Percentiles rank a stretch among this genome's conserved stretches.
phyloP scores from a whole-genome alignment of 306 rosid genomes.

The Lathyrus tuberosus region DNA sequence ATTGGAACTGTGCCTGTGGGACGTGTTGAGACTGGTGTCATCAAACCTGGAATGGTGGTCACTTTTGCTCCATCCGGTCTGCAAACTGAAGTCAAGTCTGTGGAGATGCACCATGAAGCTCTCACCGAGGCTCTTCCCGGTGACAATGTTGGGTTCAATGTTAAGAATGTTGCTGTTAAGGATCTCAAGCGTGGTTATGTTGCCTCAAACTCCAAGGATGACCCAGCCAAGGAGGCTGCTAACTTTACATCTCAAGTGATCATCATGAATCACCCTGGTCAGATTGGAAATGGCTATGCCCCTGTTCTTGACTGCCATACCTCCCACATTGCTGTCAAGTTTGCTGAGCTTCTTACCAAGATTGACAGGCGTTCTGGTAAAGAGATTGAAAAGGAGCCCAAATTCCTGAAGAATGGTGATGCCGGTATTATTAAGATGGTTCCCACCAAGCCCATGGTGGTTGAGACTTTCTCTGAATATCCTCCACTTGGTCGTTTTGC shows the following conservation, averaged over 20 bases:
- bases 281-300: conserved; percentile 88
- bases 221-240: conserved; percentile 94
- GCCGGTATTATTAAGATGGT: conserved; percentile 86
- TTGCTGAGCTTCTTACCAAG: conserved; percentile 75
- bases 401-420: conserved; percentile 89
- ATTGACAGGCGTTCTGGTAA: conserved; percentile 92
- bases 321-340: conserved; percentile 87
- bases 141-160: conserved; percentile 91
- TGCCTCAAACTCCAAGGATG: conserved; percentile 92
- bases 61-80: conserved; percentile 78
- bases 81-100: conserved; percentile 84
- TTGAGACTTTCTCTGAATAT: conserved; percentile 78
- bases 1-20: conserved; percentile 97
- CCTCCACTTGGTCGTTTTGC: conserved; percentile 94
- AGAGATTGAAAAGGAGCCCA: conserved; percentile 89
- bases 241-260: conserved; percentile 84
- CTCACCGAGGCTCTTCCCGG: conserved; percentile 82
- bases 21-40: conserved; percentile 79
- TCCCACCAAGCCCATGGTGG: conserved; percentile 93
- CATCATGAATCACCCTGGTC: conserved; percentile 95
- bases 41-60: conserved; percentile 80
- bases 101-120: conserved; percentile 93
- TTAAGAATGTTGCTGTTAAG: conserved; percentile 92
- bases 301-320: conserved; percentile 95
- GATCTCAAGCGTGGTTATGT: conserved; percentile 94